These are phyloP conservation scores for Datisca glomerata DNA, from an alignment of 306 rosid species.

Conservation along the genomic window DNA sequence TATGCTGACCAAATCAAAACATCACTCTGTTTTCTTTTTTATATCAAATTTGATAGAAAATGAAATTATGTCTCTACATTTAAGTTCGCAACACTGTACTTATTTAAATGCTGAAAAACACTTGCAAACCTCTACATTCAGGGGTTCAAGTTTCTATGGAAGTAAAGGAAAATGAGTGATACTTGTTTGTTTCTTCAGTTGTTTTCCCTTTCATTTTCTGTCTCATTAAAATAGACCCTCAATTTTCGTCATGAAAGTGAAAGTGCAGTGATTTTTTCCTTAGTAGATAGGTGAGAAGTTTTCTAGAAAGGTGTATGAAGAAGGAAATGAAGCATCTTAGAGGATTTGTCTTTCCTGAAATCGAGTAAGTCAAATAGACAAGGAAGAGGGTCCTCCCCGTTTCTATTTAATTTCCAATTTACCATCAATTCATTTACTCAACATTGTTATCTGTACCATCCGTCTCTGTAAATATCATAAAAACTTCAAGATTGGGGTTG, in stretches of 20 bases:
- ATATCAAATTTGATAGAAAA: too few species aligned
- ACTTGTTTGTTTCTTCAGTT: slow-evolving; percentile 55
- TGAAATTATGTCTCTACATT: too few species aligned
- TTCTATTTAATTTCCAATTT: too few species aligned
- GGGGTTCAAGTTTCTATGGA: slow-evolving; percentile 35
- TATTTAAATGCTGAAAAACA: background rate
- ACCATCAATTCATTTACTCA: too few species aligned
- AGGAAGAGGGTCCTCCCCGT: background rate
- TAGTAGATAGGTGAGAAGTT: slow-evolving; percentile 19
- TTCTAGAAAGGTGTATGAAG: slow-evolving; percentile 33
- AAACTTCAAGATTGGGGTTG: too few species aligned
- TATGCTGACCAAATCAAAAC: too few species aligned
- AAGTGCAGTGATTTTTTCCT: slow-evolving; percentile 39
- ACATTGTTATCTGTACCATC: too few species aligned
- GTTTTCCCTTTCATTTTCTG: slow-evolving; percentile 45
- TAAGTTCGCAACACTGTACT: too few species aligned
- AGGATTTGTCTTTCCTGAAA: slow-evolving; percentile 67
- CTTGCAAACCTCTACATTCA: slow-evolving; percentile 28
- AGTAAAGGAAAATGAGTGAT: slow-evolving; percentile 28
- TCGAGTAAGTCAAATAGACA: slow-evolving; percentile 33
- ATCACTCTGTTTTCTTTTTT: too few species aligned
- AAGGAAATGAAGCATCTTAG: slow-evolving; percentile 67
- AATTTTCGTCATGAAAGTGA: slow-evolving; percentile 31
- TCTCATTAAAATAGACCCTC: slow-evolving; percentile 4
- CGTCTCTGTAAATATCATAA: too few species aligned